Base-by-base conservation (phyloP, 495 filamentous ascomycete genomes). In the Entonaema liquescens region DNA sequence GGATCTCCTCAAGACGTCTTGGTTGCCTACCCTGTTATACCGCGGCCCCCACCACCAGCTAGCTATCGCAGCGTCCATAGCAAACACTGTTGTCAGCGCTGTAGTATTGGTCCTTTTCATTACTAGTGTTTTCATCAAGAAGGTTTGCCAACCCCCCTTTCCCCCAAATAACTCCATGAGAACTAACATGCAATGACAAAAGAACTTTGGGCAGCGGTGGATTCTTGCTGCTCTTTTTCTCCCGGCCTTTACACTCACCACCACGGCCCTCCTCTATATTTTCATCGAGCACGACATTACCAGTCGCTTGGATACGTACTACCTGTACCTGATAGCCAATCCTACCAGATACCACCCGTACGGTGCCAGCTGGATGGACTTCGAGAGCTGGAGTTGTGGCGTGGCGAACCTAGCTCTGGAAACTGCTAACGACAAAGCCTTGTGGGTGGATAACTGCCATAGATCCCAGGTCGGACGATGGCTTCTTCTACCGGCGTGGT, bases 41-140 rank as follows among this genome's bases (percentile, higher is more conserved):
- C 58, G 40, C 49, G n/a, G 58, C 11, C 47, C 55, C 23, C 55
- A 58, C n/a, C 55, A 58, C 31, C 55, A 58, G 33, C 55, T 58
- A 36, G 55, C 55, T 17, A 58, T 58, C 33, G 55, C 55, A 19
- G 31, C 55, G 33, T 58, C 47, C 15, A 55, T 55, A 0, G 15
- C 19, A 15, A 19, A 55, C 2, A 55, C 33, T 33, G 8, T 17
- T 11, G 15, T 23, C 42, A 23, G 42, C 8, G 21, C 12, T 47
- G 8, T 47, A 47, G 17, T 21, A 47, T 19, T 47, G 42, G 42
- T n/a, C 17, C 42, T 47, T 17, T 47, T 47, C 17, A 8, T 23
- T 23, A 47, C 17, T 3, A 47, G 8, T 17, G 19, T 47, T 47
- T 47, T 19, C n/a, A 17, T 47, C 17, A 47, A 47, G 42, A 47